phyloP scores from a whole-genome alignment of 257 asterid genomes.

The Solanum sejunctum region DNA sequence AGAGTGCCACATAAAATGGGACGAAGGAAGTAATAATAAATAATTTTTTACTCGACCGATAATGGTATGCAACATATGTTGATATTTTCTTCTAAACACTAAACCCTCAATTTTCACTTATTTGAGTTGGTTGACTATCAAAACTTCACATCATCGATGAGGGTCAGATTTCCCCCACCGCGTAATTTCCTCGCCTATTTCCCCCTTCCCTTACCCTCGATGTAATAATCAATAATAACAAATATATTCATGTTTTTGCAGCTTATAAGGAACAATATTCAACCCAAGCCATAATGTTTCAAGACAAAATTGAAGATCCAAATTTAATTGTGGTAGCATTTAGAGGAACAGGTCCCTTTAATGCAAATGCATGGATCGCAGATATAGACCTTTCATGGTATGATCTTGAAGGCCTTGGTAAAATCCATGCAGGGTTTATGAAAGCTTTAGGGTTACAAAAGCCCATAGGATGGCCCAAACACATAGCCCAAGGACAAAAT shows the following conservation, averaged over 20 bases:
- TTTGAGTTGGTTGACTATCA: background rate
- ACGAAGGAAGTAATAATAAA: too few relatives aligned
- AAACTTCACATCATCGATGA: background rate
- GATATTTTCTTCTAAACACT: background rate
- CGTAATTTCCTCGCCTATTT: background rate
- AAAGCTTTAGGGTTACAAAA: constrained; percentile 63
- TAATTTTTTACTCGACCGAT: too few relatives aligned
- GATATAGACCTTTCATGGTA: constrained; percentile 62
- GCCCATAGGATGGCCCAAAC: constrained; percentile 39
- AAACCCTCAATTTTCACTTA: background rate
- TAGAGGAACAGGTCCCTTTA: constrained; percentile 54
- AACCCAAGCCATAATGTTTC: constrained; percentile 41
- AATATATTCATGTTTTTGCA: background rate
- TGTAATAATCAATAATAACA: too few relatives aligned
- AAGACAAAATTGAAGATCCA: constrained; percentile 15
- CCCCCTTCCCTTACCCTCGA: background rate
- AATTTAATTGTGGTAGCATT: constrained; percentile 41
- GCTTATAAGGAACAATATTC: constrained; percentile 26
- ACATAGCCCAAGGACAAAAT: background rate
- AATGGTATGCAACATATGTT: background rate
- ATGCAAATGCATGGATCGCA: constrained; percentile 41
- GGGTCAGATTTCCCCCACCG: background rate
- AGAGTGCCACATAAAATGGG: too few relatives aligned
- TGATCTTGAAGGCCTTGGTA: constrained; percentile 33
- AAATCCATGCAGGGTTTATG: constrained; percentile 47